Base-by-base conservation (phyloP, 805 yeast genomes). In the Barnettozyma populi region DNA sequence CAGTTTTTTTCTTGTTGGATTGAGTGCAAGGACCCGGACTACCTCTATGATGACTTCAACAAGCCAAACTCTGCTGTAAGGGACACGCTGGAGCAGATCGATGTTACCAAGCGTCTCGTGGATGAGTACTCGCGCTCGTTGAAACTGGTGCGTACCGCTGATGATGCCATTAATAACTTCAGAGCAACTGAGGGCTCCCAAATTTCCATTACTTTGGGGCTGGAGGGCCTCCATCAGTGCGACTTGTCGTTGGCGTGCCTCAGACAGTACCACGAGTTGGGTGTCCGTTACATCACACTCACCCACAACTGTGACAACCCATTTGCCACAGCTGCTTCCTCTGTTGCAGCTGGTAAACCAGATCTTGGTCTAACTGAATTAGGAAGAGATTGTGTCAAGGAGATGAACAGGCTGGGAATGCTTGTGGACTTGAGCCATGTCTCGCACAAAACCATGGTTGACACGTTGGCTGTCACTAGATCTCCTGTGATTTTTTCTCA, bases 261-360 rank as follows among this genome's bases (percentile, higher is more conserved):
- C 25, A 65, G 82, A 54, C 73, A 68, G 54, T 77, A 72, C 55
- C 71, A 59, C 52, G 76, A 72, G 7, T 52, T 77, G 29, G 82
- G 82, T 13, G 78, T 76, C n/a, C 54, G 80, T 32, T 77, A 77
- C 56, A 71, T 75, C 37, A 77, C 82, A 0, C 57, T 77, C 45
- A 76, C 81, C 0, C 81, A 76, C 49, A 76, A 76, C 55, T 75
- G 81, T 60, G 80, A 76, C 52, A 77, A 77, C 51, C 80, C 81
- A 5, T 77, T 75, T 60, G 80, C 81, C 2, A 75, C 79, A 13
- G 78, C 81, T 11, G 80, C 80, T 7, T 66, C 75, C 5, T 67
- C 77, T 0, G 67, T 71, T 5, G 53, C 73, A 16, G 78, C 68
- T 18, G 80, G 80, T 1, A 62, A 65, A 36, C 67, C 64, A 7